Conservation (phyloP, 805 yeast genomes). For the Grigorovia jiainica region DNA sequence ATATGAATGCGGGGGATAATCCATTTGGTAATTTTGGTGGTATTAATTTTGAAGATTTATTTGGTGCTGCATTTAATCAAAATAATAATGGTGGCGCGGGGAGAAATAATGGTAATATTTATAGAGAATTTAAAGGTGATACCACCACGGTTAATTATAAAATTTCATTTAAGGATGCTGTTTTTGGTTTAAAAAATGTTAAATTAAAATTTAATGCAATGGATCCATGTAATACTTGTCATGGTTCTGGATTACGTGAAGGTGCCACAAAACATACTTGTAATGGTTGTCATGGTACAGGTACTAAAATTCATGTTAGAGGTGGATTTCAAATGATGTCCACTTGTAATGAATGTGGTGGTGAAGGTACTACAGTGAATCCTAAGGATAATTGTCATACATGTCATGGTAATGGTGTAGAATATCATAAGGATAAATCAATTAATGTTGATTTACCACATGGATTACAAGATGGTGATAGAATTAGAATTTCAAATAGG, state of each 20-base stretch:
- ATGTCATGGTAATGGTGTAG: conserved; percentile 89
- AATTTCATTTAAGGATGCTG: conserved; percentile 75
- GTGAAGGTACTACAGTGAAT: conserved; percentile 73
- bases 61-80: conserved; percentile 41
- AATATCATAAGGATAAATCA: conserved; percentile 46
- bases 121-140: conserved; percentile 79
- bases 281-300: conserved; percentile 84
- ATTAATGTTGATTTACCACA: conserved; percentile 80
- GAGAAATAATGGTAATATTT: conserved; percentile 19
- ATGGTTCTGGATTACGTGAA: conserved; percentile 75
- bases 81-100: conserved; percentile 3
- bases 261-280: conserved; percentile 70
- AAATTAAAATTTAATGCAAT: conserved; percentile 62
- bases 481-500: conserved; percentile 73
- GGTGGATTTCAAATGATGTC: conserved; percentile 97
- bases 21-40: conserved; percentile 36
- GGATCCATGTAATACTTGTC: conserved; percentile 70
- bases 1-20: conserved; percentile 4
- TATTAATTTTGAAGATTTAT: conserved; percentile 54
- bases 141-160: conserved; percentile 72
- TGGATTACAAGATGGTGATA: conserved; percentile 80
- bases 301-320: conserved; percentile 73
- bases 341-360: conserved; percentile 80
- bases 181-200: conserved; percentile 61
- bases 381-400: conserved; percentile 59